Base-by-base conservation (phyloP, 2,329 filamentous ascomycete genomes). In the Diatrype stigma region DNA sequence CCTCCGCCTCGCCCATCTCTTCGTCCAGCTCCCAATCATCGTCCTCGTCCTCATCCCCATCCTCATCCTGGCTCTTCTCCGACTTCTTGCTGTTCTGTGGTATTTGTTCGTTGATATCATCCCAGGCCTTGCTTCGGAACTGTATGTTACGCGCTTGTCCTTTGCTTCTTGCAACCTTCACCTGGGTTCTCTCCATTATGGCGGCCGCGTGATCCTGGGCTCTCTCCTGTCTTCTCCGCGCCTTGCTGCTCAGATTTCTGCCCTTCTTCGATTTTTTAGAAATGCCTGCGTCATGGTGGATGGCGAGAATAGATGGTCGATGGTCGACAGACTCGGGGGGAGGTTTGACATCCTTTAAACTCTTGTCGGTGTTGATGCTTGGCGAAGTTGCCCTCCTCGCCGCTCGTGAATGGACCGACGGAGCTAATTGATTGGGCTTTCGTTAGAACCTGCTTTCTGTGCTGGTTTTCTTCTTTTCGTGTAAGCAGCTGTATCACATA, bases 321-420 rank as follows among this genome's bases (percentile, higher is more conserved):
- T 73, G 66, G 55, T 78, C 71, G 51, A 70, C 66, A 7, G 75
- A 70, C 42, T 77, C 71, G 19, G 69, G 56, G 2, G 82, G 80
- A 11, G 77, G 73, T 53, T 77, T 72, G 52, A 79, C 69, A 35
- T 81, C 72, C 64, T 86, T 87, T 21, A 89, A 75, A 6, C 85
- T 87, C 70, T 88, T 88, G 75, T 89, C 85, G 42, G 81, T 80
- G 70, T 88, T 73, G 68, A 89, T 84, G 61, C 83, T 77, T 23
- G 87, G 85, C 3, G 86, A 87, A 16, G 82, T 82, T 45, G 84
- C 87, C 57, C 89, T 84, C 63, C 87, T 82, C 38, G 87, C 86
- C 52, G 86, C 87, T 57, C 89, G 86, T 48, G 89, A 92, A 73
- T 86, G 87, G 51, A 83, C 69, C 4, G 87, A 89, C 37, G 76